Percentiles rank a stretch among this genome's conserved stretches.
These are phyloP conservation scores for Penicillium silybi DNA, from an alignment of 495 filamentous ascomycete species.

Conservation along the genomic window DNA sequence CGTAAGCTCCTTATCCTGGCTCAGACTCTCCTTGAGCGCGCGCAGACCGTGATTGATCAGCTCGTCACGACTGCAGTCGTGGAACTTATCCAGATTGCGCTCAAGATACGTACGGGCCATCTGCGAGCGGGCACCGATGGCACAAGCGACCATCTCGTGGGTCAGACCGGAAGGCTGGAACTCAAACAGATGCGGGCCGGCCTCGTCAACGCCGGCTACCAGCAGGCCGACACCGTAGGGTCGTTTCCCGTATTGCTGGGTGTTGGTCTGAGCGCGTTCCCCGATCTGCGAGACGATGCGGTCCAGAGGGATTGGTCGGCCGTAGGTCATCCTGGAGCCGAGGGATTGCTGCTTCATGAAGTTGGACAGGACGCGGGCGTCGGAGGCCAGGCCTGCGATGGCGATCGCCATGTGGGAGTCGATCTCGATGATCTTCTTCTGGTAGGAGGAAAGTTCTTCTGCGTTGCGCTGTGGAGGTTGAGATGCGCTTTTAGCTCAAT, in stretches of 20 bases:
- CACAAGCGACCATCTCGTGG: conserved; percentile 92
- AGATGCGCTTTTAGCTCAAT: conserved; percentile 2
- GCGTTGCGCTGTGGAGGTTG: conserved; percentile 71
- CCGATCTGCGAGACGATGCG: conserved; percentile 86
- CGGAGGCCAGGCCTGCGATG: conserved; percentile 94
- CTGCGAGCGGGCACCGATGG: conserved; percentile 92
- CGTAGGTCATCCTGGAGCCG: conserved; percentile 90
- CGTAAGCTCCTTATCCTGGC: conserved; percentile 95
- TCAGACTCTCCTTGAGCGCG: conserved; percentile 91
- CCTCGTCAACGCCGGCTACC: conserved; percentile 88
- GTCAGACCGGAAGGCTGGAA: conserved; percentile 96
- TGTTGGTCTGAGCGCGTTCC: conserved; percentile 95
- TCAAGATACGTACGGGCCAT: conserved; percentile 97
- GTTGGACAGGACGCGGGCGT: conserved; percentile 98
- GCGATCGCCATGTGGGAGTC: conserved; percentile 94
- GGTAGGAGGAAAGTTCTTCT: conserved; percentile 98
- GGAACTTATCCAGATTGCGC: conserved; percentile 80
- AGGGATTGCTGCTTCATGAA: conserved; percentile 99
- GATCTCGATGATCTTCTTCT: conserved; percentile 97
- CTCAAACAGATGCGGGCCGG: conserved; percentile 93
- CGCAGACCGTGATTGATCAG: conserved; percentile 83
- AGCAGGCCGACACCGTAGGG: conserved; percentile 95
- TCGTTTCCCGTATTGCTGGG: conserved; percentile 93
- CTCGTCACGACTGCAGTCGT: conserved; percentile 69
- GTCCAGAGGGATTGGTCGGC: conserved; percentile 82